Evolutionary conservation across 441 rosid genomes (phyloP), one percentile per base, ranked within the genome.

Genomic region (Jatropha podagrica): DNA sequence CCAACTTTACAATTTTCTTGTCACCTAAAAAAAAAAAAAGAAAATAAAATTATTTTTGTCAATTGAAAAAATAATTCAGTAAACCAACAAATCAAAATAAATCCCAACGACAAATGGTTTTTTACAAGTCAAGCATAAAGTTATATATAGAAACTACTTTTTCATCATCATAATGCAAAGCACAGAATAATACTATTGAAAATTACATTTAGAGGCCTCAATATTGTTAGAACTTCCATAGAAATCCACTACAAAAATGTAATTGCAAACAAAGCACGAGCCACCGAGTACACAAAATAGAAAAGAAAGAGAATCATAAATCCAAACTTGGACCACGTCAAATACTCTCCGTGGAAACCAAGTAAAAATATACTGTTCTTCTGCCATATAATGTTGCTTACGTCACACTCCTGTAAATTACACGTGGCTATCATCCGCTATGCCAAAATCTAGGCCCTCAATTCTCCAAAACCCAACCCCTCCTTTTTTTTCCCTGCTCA

Each of bases 341-440:
- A 61, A 23, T 38, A 12, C 32, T 15, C n/a, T 56, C 18, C 51
- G 44, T 68, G 8, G 44, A 52, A 61, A 20, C 69, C 40, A 75
- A 62, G 69, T 60, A 17, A 75, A 55, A 27, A 7, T 18, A 56
- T 32, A 32, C 32, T 32, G 32, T 32, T 32, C 32, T 32, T 1
- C 32, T 32, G 32, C 32, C 32, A 18, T 18, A n/a, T 0, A 56
- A 61, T 0, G 0, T 4, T 7, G 69, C 73, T 76, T 62, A 74
- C 79, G 82, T 81, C 82, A 78, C 4, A 41, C 26, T 9, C 13
- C 40, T 1, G 65, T 59, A 38, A 18, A 23, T 27, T n/a, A 58
- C 68, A 80, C 82, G 80, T 69, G 80, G 76, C 82, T 26, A 18
- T 20, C 73, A 17, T 54, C 49, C 12, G 32, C 32, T 52, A 32